Conservation (phyloP, 2,329 filamentous ascomycete genomes). For the Sporothrix euskadiensis region DNA sequence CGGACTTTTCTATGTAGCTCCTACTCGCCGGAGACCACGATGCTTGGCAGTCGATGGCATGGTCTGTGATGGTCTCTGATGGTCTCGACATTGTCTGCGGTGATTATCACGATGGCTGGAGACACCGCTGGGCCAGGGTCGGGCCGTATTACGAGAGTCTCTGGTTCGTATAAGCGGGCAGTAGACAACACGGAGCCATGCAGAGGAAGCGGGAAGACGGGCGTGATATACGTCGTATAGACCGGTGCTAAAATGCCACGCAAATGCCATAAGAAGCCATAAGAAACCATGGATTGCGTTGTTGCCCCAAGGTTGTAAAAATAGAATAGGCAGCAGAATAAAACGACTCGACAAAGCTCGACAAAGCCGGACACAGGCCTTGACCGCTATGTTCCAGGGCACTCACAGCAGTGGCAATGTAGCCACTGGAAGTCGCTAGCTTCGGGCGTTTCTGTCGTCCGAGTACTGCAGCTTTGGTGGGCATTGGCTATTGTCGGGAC, state of each 20-base stretch:
- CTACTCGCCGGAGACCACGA: not conserved
- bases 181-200: not conserved
- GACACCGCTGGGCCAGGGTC: not conserved
- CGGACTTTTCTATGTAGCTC: not conserved
- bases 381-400: not conserved
- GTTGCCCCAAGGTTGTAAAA: not conserved
- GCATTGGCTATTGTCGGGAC: not conserved
- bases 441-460: not conserved
- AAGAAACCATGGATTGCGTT: no score
- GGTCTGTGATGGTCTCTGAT: no score
- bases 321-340: slow-evolving; percentile 10
- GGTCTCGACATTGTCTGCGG: not conserved
- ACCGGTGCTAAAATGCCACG: not conserved
- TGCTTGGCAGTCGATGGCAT: not conserved
- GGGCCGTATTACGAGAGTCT: not conserved
- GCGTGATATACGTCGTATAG: not conserved
- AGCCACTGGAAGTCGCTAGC: not conserved
- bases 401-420: not conserved
- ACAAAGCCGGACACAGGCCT: not conserved
- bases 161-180: not conserved
- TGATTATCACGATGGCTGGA: not conserved
- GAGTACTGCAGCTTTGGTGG: not conserved
- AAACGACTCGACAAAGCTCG: no score
- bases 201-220: not conserved
- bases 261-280: no score